Evolutionary conservation across 768 basidiomycete genomes (phyloP).

Genomic region (Panaeolus cyanescens): DNA sequence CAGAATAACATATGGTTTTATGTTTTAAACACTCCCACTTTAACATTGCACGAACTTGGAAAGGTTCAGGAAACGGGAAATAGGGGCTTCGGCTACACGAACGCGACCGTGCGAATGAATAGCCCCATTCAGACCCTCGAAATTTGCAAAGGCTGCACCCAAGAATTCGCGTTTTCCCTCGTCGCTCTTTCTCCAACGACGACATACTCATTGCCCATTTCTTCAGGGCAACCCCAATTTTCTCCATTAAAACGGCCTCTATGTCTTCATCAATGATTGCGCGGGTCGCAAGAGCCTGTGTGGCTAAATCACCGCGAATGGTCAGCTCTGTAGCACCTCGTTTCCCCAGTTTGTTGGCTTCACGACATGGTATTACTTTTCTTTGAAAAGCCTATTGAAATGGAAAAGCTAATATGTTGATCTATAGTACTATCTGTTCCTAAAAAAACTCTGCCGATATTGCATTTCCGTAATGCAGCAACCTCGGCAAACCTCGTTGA

Average conservation of each 20-base stretch:
- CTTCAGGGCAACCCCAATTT: neutral
- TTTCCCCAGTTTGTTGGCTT: neutral
- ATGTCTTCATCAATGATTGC: slow-evolving; percentile 1
- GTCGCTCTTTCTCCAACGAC: neutral
- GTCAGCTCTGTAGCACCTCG: neutral
- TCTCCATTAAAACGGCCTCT: neutral
- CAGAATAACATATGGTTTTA: too few species aligned
- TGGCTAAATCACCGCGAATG: neutral
- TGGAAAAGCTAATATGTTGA: neutral
- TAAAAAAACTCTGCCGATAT: neutral
- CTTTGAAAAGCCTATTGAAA: neutral
- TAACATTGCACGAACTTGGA: neutral
- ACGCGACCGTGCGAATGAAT: neutral
- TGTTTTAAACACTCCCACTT: too few species aligned
- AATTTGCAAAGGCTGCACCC: neutral
- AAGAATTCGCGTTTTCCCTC: neutral
- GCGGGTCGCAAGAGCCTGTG: neutral
- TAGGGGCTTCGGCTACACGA: slow-evolving; percentile 1
- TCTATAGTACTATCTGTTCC: neutral
- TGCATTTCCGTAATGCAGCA: neutral
- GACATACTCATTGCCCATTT: neutral
- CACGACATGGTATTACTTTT: neutral
- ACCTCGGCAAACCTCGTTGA: neutral
- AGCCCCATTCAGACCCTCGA: neutral
- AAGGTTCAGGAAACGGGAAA: neutral